These are phyloP conservation scores for Schizosaccharomyces versatilis DNA, from an alignment of 1,139 yeast genomes.

Conservation along the genomic window DNA sequence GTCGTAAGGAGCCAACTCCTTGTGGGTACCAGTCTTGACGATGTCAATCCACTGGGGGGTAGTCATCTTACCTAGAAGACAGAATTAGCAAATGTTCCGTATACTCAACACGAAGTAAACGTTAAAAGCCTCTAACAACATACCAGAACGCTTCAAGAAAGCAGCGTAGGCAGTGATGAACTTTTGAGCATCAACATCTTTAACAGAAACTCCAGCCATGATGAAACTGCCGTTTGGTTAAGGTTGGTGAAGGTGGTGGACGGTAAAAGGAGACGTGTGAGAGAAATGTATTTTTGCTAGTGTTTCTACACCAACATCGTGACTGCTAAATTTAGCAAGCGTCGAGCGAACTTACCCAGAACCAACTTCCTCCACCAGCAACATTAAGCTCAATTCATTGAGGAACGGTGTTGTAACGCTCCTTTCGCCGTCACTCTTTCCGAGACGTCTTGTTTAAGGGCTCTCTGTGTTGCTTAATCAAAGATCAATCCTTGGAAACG, in stretches of 20 bases:
- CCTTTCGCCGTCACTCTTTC: not conserved
- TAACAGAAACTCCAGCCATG: conserved; percentile 17
- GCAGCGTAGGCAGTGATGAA: conserved; percentile 98
- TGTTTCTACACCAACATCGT: too few species aligned
- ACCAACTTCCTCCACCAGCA: too few species aligned
- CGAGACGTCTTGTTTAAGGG: not conserved
- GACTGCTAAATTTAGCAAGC: too few species aligned
- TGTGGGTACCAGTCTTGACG: conserved; percentile 97
- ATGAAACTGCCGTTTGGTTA: not conserved
- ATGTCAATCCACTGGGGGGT: conserved; percentile 99
- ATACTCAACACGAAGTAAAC: not conserved
- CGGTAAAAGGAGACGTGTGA: too few species aligned
- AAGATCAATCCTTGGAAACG: not conserved
- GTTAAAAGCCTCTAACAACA: conserved; percentile 1
- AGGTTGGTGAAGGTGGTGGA: not conserved
- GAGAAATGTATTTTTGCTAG: too few species aligned
- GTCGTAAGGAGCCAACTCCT: conserved; percentile 99
- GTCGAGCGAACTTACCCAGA: too few species aligned
- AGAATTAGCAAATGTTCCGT: not conserved
- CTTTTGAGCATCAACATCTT: conserved; percentile 99
- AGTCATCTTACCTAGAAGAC: not conserved
- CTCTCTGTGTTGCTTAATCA: not conserved
- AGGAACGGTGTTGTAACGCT: too few species aligned
- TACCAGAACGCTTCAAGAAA: conserved; percentile 98
- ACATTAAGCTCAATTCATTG: too few species aligned